phyloP scores from a whole-genome alignment of 257 asterid species.

The Nicotiana benthamiana region DNA sequence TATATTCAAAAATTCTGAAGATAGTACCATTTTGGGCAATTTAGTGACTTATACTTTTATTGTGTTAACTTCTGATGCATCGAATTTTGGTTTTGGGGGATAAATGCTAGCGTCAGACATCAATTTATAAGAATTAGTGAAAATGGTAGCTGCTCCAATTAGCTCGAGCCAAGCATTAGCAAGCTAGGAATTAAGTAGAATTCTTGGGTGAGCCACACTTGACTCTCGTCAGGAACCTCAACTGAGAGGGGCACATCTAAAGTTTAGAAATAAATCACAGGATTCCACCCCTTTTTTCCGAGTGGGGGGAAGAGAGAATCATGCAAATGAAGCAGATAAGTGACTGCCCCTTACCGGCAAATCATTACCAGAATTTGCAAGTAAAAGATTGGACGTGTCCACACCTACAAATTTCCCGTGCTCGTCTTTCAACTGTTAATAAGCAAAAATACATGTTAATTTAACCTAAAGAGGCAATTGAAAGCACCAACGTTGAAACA shows the following conservation, averaged over 20 bases:
- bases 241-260: not conserved
- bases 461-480: conserved; percentile 13
- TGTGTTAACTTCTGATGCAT: not conserved
- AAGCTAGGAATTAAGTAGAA: not conserved
- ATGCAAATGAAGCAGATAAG: not conserved
- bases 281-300: not conserved
- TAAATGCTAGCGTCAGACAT: not conserved
- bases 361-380: conserved; percentile 85
- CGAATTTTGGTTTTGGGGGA: not conserved
- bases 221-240: not conserved
- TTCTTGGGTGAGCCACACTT: not conserved
- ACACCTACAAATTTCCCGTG: conserved; percentile 73
- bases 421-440: conserved; percentile 74
- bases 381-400: conserved; percentile 69
- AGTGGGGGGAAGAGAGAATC: not conserved
- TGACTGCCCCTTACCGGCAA: conserved; percentile 61
- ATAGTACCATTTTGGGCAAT: not conserved
- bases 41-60: not conserved
- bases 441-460: conserved; percentile 13
- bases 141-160: conserved; percentile 8
- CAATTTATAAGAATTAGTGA: conserved; percentile 9
- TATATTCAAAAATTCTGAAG: not conserved
- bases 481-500: conserved; percentile 7
- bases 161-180: not conserved
- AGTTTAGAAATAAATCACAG: not conserved